A percentile compares a stretch with the other conserved stretches of the same genome.
Conservation (phyloP, 176 grass and related monocot species). For the Rhynchospora pubera region DNA sequence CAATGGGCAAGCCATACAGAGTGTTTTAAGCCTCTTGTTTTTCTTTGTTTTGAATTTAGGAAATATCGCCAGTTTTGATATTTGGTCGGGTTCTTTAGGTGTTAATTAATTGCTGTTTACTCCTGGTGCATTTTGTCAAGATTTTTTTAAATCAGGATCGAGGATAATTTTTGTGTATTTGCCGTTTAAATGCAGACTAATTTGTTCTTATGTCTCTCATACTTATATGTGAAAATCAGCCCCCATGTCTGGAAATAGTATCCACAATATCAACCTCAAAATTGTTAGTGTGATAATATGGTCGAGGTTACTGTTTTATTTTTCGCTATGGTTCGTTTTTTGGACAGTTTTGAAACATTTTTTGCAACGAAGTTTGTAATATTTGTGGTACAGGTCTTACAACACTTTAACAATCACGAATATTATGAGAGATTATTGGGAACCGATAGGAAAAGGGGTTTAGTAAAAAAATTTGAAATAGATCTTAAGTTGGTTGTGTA, state of each 20-base stretch:
- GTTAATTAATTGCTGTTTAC: neutral
- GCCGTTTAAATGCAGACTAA: neutral
- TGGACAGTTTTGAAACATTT: too few species aligned
- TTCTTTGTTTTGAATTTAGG: too few species aligned
- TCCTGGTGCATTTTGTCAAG: neutral
- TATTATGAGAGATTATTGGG: too few species aligned
- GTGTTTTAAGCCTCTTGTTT: conserved; percentile 40
- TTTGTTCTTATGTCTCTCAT: neutral
- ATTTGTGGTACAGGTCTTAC: too few species aligned
- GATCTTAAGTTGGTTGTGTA: too few species aligned
- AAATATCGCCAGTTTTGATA: too few species aligned
- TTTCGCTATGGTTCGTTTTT: neutral
- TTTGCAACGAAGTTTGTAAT: too few species aligned
- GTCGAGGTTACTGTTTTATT: neutral
- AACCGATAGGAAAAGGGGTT: too few species aligned
- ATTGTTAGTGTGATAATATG: neutral
- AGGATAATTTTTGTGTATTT: conserved; percentile 24
- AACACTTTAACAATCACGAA: too few species aligned
- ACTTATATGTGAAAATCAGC: neutral
- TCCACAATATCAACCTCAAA: neutral
- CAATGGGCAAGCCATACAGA: conserved; percentile 54
- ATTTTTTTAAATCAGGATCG: conserved; percentile 2
- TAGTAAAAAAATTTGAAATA: too few species aligned
- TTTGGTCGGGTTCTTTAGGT: conserved; percentile 7
- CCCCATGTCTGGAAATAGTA: neutral